Base-by-base conservation (phyloP, 352 stramenopile species). In the Blastocystis hominis region DNA sequence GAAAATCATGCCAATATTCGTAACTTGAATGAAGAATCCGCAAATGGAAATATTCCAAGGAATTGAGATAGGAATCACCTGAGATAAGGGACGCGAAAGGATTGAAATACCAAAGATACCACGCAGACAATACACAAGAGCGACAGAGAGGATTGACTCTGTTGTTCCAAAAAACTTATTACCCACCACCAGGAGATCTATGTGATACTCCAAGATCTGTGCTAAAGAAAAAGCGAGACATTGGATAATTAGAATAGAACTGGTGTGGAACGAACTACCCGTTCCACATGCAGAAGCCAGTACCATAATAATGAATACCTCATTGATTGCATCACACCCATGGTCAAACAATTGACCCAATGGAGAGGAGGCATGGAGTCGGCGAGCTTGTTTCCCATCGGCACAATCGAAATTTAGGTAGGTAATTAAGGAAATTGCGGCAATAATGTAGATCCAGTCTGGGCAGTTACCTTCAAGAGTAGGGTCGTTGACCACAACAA, bases 361-460 rank as follows among this genome's bases (percentile, higher is more conserved):
- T 3, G 97, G 95, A 53, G 94, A 98, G 7, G 93, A 97, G 17
- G 92, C 94, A 70, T 91, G 90, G 15, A 96, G 98, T 88, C 94
- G 93, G 15, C 96, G 93, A 53, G 97, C 96, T 91, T 98, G 96
- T 91, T 99, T 99, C 70, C 97, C 97, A 90, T 99, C 97, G 90
- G 98, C 95, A 72, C 97, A 97, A 89, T 99, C 97, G 36, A 99
- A 91, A 42, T 95, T 98, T 92, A 98, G 95, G 90, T 99, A 99
- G 66, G 94, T 78, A 59, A 78, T 75, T 44, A 78, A 24, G 7
- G 77, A 55, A 64, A 87, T 66, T 13, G 54, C 47, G n/a, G 77
- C 62, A 15, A 75, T 13, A 38, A 76, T 36, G n/a, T 87, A 87
- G 15, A 47, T 46, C 77, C 77, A 87, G 5, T 36, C 20, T 30